These are phyloP conservation scores for Cytospora mali DNA, from an alignment of 2,329 filamentous ascomycete species.

Conservation along the genomic window DNA sequence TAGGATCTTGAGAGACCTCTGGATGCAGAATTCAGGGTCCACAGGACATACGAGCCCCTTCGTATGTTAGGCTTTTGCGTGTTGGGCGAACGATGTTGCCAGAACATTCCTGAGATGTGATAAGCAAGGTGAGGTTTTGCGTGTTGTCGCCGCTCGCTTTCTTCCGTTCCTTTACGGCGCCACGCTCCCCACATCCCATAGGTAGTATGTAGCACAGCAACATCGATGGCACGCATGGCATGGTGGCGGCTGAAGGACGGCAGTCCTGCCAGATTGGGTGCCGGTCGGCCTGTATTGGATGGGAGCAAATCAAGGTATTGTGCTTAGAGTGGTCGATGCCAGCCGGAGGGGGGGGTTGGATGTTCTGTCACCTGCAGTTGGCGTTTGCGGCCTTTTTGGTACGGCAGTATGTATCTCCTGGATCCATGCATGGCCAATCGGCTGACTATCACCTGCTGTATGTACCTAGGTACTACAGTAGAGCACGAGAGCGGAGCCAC, in stretches of 20 bases:
- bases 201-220: conserved; percentile 9
- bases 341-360: not conserved
- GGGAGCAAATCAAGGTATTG: not conserved
- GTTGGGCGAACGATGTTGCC: conserved; percentile 1
- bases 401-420: not conserved
- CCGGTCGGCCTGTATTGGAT: conserved; percentile 10
- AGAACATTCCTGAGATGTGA: not conserved
- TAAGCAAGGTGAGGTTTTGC: conserved; percentile 6
- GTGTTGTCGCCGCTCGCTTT: conserved; percentile 12
- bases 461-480: no score
- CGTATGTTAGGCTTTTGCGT: conserved; percentile 14
- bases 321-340: not conserved
- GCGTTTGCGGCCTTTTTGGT: not conserved
- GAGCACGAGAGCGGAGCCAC: not conserved
- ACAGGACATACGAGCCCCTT: not conserved
- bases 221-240: conserved; percentile 19
- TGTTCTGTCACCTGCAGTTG: not conserved
- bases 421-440: not conserved
- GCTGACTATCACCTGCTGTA: not conserved
- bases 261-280: conserved; percentile 23
- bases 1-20: not conserved
- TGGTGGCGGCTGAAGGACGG: conserved; percentile 15
- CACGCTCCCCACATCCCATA: conserved; percentile 22
- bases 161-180: conserved; percentile 10
- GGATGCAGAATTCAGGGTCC: conserved; percentile 5